phyloP scores from a whole-genome alignment of 2,329 filamentous ascomycete species.

The Aureobasidium pullulans region DNA sequence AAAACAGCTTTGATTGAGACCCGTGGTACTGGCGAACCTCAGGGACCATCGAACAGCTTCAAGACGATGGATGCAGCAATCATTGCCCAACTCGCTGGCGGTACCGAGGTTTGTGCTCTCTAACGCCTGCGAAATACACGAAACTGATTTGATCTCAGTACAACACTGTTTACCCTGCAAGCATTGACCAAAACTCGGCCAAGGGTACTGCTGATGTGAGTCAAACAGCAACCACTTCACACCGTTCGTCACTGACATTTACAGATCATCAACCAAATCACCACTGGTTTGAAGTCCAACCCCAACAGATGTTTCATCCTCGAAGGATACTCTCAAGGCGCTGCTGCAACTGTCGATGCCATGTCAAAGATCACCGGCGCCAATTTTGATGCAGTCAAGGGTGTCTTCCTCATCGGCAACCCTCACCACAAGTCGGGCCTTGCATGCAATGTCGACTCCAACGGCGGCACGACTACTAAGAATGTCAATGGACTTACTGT shows the following conservation, averaged over 20 bases:
- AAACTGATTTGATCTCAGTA: constrained; percentile 17
- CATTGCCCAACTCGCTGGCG: constrained; percentile 23
- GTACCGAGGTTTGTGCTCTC: constrained; percentile 19
- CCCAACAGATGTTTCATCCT: constrained; percentile 31
- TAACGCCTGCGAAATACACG: neutral
- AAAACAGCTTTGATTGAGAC: constrained; percentile 21
- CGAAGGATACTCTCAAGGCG: constrained; percentile 32
- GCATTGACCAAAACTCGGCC: constrained; percentile 22
- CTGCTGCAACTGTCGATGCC: constrained; percentile 30
- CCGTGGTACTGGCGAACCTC: constrained; percentile 22
- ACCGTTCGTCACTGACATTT: neutral
- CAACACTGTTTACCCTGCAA: constrained; percentile 30
- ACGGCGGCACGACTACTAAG: constrained; percentile 27
- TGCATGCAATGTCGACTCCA: constrained; percentile 30
- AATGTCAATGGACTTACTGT: constrained; percentile 25
- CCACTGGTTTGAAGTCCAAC: constrained; percentile 19
- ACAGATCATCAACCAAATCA: constrained; percentile 28
- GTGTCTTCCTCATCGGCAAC: constrained; percentile 31
- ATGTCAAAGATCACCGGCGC: constrained; percentile 27
- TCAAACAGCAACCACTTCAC: neutral
- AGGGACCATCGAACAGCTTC: constrained; percentile 24
- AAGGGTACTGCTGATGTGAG: constrained; percentile 24
- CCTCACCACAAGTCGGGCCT: constrained; percentile 28
- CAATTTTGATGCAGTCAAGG: constrained; percentile 29
- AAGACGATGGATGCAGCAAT: constrained; percentile 29